phyloP scores from a whole-genome alignment of 495 filamentous ascomycete species.

The Delitschia confertaspora region DNA sequence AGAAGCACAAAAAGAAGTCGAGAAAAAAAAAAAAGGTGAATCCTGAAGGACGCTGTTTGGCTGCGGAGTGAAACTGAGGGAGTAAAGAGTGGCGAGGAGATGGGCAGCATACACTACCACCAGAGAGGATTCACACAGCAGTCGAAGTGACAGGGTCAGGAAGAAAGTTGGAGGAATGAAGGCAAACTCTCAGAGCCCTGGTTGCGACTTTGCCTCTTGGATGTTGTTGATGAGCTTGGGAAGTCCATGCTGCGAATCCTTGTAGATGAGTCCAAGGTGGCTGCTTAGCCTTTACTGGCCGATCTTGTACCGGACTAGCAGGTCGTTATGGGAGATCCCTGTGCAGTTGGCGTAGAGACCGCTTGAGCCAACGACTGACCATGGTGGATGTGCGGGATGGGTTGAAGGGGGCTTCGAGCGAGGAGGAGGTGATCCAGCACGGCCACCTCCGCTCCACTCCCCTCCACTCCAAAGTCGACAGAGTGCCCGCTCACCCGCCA shows the following conservation, averaged over 20 bases:
- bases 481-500: no score
- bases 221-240: no score
- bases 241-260: no score
- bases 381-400: slow-evolving; percentile 30
- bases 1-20: slow-evolving; percentile 9
- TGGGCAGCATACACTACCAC: background rate
- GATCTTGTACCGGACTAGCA: slow-evolving; percentile 28
- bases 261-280: no score
- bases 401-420: slow-evolving; percentile 8
- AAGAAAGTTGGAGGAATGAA: no score
- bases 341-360: slow-evolving; percentile 18
- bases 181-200: no score
- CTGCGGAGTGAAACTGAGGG: slow-evolving; percentile 12
- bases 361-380: slow-evolving; percentile 27
- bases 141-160: no score
- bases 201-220: no score
- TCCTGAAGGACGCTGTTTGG: slow-evolving; percentile 18
- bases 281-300: slow-evolving; percentile 21
- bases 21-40: slow-evolving; percentile 8
- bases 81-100: slow-evolving; percentile 29
- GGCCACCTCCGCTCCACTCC: background rate
- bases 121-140: no score
- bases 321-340: slow-evolving; percentile 25
- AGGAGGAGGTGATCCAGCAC: background rate
- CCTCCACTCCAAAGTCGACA: background rate